Conservation (phyloP, 345 rosid genomes). For the Physaria fendleri region DNA sequence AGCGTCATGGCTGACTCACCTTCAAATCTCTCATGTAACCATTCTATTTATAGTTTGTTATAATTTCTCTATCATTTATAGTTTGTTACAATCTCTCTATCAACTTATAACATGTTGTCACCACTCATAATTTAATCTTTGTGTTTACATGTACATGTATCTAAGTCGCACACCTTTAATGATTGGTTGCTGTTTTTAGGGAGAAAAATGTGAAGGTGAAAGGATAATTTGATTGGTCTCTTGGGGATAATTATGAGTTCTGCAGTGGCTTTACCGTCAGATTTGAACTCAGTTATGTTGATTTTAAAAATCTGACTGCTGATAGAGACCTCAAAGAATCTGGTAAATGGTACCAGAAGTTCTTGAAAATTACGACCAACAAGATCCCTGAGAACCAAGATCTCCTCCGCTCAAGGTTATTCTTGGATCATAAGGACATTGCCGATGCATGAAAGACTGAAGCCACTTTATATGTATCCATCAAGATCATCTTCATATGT, state of each 20-base stretch:
- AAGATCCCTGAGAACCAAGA: background rate
- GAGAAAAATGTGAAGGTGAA: background rate
- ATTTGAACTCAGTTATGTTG: conserved; percentile 9
- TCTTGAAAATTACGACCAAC: background rate
- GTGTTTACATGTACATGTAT: background rate
- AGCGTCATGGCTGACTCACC: background rate
- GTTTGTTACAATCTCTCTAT: too few species aligned
- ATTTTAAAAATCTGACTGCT: background rate
- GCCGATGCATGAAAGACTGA: background rate
- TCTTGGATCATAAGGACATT: background rate
- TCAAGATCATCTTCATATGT: too few species aligned
- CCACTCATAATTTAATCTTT: background rate
- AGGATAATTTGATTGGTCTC: conserved; percentile 19
- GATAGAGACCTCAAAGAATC: conserved; percentile 19
- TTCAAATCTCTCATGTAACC: background rate
- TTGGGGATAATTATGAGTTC: conserved; percentile 22
- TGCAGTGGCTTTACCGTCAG: conserved; percentile 8
- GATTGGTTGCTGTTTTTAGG: background rate
- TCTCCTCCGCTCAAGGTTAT: background rate
- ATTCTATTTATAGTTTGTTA: too few species aligned
- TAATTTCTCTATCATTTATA: too few species aligned
- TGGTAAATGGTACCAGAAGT: conserved; percentile 13
- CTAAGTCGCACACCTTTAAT: background rate
- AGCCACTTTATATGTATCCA: background rate
- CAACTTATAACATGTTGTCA: background rate